Base-by-base conservation (phyloP, 805 yeast genomes). In the Kurtzmaniella fragi region DNA sequence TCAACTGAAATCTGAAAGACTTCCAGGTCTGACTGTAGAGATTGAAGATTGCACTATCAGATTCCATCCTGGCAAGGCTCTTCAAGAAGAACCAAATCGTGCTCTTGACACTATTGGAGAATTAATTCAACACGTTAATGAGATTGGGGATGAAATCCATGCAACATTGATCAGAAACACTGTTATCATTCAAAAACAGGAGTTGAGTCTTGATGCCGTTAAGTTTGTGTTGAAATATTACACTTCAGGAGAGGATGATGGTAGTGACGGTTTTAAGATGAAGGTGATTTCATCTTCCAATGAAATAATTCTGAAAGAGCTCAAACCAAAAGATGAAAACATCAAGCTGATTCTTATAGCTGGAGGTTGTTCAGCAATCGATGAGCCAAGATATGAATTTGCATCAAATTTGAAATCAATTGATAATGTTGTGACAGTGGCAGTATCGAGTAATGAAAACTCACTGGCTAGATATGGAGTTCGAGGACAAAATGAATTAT, bases 101-200 rank as follows among this genome's bases (percentile, higher is more conserved):
- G 78, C 80, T 38, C 60, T 73, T 25, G 71, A 81, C 34, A 73
- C 82, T 14, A 75, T 87, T 62, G 96, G 97, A 35, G 96, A 89
- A 50, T 75, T 84, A 41, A 80, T 90, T 34, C 81, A 90, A 17
- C 89, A 88, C 57, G 78, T 90, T 40, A 89, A 91, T 59, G 93
- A 83, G 34, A 65, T 82, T 26, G 84, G 78, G 54, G 72, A 75
- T 12, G 76, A 73, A 13, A 71, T 90, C 13, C 95, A 88, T 60
- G 96, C 96, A 2, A 78, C 83, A 26, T 66, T 85, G 32, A 79
- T 84, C 41, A 75, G 79, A 43, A 77, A 79, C 45, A 75, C 80
- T 32, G 81, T 89, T 6, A 78, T 83, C 34, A 80, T 89, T 12
- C 90, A 86, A 53, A 82, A 82, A 47, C 65, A 71, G 31, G 77